These are phyloP conservation scores for Colletotrichum gloeosporioides DNA, from an alignment of 2,329 filamentous ascomycete genomes.

Conservation along the genomic window DNA sequence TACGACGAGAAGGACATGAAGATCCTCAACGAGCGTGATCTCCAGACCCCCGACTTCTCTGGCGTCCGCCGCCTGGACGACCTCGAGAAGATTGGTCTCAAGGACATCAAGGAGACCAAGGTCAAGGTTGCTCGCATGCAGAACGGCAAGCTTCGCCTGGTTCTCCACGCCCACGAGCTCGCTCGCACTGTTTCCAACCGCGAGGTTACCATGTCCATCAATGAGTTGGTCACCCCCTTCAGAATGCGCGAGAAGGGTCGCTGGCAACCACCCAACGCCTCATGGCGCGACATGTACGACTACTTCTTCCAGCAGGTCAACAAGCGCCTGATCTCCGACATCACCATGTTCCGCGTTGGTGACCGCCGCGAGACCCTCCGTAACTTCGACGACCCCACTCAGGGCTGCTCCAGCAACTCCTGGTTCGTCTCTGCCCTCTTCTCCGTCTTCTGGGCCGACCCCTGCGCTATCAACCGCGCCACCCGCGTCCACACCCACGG, in stretches of 20 bases:
- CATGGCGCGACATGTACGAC: conserved; percentile 46
- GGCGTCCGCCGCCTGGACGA: conserved; percentile 41
- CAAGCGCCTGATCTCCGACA: conserved; percentile 35
- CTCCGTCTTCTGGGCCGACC: conserved; percentile 50
- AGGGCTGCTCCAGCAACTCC: conserved; percentile 45
- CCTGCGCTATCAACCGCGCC: conserved; percentile 43
- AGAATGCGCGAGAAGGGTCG: conserved; percentile 30
- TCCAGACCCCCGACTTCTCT: conserved; percentile 48
- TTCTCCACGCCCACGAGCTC: conserved; percentile 39
- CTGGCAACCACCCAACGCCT: conserved; percentile 44
- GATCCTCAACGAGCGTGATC: conserved; percentile 46
- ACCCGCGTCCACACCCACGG: conserved; percentile 28
- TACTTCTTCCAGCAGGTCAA: conserved; percentile 36
- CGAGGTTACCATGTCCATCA: conserved; percentile 44
- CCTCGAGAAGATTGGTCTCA: conserved; percentile 44
- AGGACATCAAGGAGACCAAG: conserved; percentile 37
- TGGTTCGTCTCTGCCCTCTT: conserved; percentile 51
- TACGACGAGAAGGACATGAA: conserved; percentile 43
- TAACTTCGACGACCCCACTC: conserved; percentile 46
- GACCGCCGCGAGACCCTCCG: conserved; percentile 24
- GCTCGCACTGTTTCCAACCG: conserved; percentile 42
- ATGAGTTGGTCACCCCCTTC: conserved; percentile 45
- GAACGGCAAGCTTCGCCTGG: conserved; percentile 49
- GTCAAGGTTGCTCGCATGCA: conserved; percentile 47
- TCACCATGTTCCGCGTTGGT: conserved; percentile 31